Conservation (phyloP, 805 yeast species). For the Lachancea meyersii region DNA sequence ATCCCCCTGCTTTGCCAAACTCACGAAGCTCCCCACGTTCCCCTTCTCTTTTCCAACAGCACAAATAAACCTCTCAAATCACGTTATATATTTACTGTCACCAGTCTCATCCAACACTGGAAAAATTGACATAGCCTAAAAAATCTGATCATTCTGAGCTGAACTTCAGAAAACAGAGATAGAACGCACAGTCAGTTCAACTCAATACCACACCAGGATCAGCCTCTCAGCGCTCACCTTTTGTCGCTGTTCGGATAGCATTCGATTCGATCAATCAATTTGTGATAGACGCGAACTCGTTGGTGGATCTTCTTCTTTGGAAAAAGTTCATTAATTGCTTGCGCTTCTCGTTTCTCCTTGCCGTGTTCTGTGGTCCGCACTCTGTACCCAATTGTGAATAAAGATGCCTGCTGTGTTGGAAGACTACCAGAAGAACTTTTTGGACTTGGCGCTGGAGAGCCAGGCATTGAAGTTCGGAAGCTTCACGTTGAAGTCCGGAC, state of each 20-base stretch:
- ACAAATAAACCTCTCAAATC: background rate
- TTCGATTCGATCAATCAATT: background rate
- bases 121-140: background rate
- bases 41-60: background rate
- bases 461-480: conserved; percentile 81
- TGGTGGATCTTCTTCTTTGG: too few relatives aligned
- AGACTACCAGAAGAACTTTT: conserved; percentile 58
- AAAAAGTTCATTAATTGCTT: background rate
- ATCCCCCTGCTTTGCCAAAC: too few relatives aligned
- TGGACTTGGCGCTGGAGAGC: conserved; percentile 75
- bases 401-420: conserved; percentile 28
- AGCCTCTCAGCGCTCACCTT: background rate
- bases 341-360: background rate
- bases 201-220: background rate
- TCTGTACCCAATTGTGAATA: background rate
- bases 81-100: background rate
- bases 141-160: background rate
- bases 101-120: conserved; percentile 4
- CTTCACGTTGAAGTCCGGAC: conserved; percentile 87
- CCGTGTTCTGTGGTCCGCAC: background rate
- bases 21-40: background rate
- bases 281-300: too few relatives aligned
- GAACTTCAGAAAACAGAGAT: background rate
- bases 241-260: background rate
- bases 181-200: background rate